Base-by-base conservation (phyloP, 108 stramenopile genomes). In the Fragilariopsis cylindrus region DNA sequence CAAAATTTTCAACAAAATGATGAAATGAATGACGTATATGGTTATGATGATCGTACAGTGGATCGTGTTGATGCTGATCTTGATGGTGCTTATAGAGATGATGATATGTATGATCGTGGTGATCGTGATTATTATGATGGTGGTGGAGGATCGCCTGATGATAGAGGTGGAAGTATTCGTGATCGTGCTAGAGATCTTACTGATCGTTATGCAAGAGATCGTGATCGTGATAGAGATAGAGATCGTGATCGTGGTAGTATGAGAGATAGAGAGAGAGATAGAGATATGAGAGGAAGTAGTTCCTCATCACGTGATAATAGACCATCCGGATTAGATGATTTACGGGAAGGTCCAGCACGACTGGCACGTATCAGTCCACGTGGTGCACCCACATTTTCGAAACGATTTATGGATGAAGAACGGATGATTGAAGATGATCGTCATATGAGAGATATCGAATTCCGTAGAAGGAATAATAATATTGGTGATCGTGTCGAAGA, bases 1-100 rank as follows among this genome's bases (percentile, higher is more conserved):
- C 67, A 68, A 40, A 68, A 68, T 44, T 50, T 68, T 48, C 48
- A 68, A 19, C 67, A 68, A 12, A 68, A 68, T 44, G 67, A 52
- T n/a, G 43, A 68, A 18, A 49, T 68, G 43, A 52, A 48, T 16
- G 67, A 68, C 49, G 50, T 68, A 39, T 68, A 68, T 48, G 67
- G 67, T 8, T 68, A 68, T 19, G 48, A 44, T 52, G 45, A 16
- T 5, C 39, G 49, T 16, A 16, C 49, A 15, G 52, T 12, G 12
- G 52, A n/a, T 15, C 52, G 52, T 53, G 12, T 53, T 53, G 52
- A 53, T n/a, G 52, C 12, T 53, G 52, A 53, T 15, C 15, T 53
- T 53, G 21, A 21, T 21, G 19, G 19, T 18, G n/a, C 15, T 15
- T 53, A 53, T 53, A 15, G n/a, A 12, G 52, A 19, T 9, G 39